These are phyloP conservation scores for Microcyclospora pomicola DNA, from an alignment of 2,329 filamentous ascomycete genomes.

Conservation along the genomic window DNA sequence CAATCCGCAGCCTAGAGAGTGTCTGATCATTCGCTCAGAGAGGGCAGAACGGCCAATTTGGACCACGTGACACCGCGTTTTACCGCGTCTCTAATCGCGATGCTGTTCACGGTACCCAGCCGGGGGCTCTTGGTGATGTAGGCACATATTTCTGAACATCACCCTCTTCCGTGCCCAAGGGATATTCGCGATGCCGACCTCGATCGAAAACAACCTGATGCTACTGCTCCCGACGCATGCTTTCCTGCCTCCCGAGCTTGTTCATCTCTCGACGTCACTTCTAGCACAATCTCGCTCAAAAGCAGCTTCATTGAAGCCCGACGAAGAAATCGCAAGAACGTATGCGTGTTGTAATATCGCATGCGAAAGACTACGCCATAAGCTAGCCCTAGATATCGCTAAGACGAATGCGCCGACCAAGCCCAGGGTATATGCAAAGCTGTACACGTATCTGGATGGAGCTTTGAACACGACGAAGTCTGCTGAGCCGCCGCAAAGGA, in stretches of 20 bases:
- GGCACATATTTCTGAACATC: no score
- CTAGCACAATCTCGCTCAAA: constrained; percentile 68
- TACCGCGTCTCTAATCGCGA: no score
- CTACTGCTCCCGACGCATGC: constrained; percentile 61
- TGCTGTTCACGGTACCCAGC: no score
- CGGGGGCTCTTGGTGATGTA: no score
- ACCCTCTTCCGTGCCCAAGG: no score
- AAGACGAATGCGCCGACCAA: constrained; percentile 63
- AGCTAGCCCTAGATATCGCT: constrained; percentile 63
- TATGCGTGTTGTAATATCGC: constrained; percentile 83
- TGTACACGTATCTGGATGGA: constrained; percentile 67
- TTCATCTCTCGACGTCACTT: constrained; percentile 57
- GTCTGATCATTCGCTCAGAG: no score
- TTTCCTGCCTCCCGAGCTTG: constrained; percentile 53
- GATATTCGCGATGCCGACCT: constrained; percentile 46
- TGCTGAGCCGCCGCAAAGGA: constrained; percentile 19
- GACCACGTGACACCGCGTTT: no score
- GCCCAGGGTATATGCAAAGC: constrained; percentile 67
- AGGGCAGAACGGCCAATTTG: no score
- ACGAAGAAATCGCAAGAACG: constrained; percentile 74
- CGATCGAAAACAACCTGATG: constrained; percentile 59
- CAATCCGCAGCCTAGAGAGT: no score
- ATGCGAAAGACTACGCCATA: constrained; percentile 70
- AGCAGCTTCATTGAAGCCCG: constrained; percentile 63
- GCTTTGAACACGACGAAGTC: constrained; percentile 35